Evolutionary conservation across 73 alveolate genomes (phyloP).

Genomic region (Paramecium sonneborni): DNA sequence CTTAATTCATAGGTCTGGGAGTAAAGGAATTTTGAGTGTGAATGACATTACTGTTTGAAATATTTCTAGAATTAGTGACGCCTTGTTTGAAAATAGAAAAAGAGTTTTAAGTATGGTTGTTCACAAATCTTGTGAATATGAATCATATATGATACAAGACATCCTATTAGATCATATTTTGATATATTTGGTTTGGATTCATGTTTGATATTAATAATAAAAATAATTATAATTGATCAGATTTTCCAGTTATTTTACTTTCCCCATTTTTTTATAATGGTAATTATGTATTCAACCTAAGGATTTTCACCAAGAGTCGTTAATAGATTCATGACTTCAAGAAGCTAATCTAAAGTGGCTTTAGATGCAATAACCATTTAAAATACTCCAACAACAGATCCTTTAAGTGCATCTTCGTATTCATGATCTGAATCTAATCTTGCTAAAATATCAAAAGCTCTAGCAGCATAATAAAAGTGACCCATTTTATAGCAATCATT

Average conservation of each 20-base stretch:
- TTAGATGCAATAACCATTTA: slow-evolving; percentile 64
- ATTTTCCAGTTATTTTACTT: slow-evolving; percentile 56
- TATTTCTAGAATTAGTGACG: not conserved
- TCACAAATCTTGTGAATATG: slow-evolving; percentile 15
- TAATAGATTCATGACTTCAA: slow-evolving; percentile 55
- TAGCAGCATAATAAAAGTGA: slow-evolving; percentile 95
- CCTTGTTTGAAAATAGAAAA: not conserved
- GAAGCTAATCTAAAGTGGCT: slow-evolving; percentile 34
- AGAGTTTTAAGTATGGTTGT: not conserved
- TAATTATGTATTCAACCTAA: slow-evolving; percentile 54
- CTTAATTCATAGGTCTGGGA: not conserved
- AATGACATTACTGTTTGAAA: not conserved
- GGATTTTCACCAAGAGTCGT: slow-evolving; percentile 56
- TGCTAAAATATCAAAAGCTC: slow-evolving; percentile 98
- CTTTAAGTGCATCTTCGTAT: slow-evolving; percentile 93
- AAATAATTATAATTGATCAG: slow-evolving; percentile 33
- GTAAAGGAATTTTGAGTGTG: not conserved
- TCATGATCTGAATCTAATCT: slow-evolving; percentile 98
- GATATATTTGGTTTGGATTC: not conserved
- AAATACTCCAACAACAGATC: slow-evolving; percentile 64
- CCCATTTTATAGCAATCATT: slow-evolving; percentile 99
- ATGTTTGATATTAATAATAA: not conserved
- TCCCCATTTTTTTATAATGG: slow-evolving; percentile 65
- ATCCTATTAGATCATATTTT: not conserved
- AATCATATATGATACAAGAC: not conserved